Evolutionary conservation across 2,329 filamentous ascomycete species (phyloP), one percentile per base, ranked within the genome.

Genomic region (Truncatella angustata): DNA sequence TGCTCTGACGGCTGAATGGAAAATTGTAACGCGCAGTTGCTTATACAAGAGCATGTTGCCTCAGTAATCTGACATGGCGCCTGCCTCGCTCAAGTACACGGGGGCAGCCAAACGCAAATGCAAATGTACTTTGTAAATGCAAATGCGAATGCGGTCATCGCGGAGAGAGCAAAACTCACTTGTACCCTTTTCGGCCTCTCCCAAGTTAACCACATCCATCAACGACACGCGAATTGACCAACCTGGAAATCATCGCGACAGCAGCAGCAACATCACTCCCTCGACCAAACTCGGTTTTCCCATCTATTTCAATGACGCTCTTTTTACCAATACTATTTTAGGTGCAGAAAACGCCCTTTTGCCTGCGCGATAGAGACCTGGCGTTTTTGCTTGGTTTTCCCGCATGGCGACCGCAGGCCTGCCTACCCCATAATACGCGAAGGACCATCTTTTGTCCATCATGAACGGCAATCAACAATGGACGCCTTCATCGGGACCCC

Each of bases 381-480:
- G 70, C 71, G 68, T 43, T n/a, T n/a, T n/a, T n/a, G n/a, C n/a
- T n/a, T n/a, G n/a, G n/a, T n/a, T 58, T 60, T 64, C 63, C 55
- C 79, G 78, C 77, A 82, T 82, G 79, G 79, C 78, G 78, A 71
- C 77, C 72, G 66, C 69, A 72, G 71, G 69, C 72, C 67, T 61
- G 68, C 68, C 64, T 69, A 73, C 71, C 70, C 71, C 71, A 70
- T 68, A 76, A 76, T 72, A 75, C 72, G 69, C 68, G 68, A 66
- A 71, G 72, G 71, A 70, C 70, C 71, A 80, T 73, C 70, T 87
- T n/a, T n/a, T 87, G 84, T 85, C 85, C 70, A 75, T 85, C 73
- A 74, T 79, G 72, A 85, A 85, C 73, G 79, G 83, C 73, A 82
- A 86, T 75, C 74, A 80, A 61, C 67, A 73, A 77, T 88, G 86